phyloP scores from a whole-genome alignment of 345 rosid species.

The Populus deltoides region DNA sequence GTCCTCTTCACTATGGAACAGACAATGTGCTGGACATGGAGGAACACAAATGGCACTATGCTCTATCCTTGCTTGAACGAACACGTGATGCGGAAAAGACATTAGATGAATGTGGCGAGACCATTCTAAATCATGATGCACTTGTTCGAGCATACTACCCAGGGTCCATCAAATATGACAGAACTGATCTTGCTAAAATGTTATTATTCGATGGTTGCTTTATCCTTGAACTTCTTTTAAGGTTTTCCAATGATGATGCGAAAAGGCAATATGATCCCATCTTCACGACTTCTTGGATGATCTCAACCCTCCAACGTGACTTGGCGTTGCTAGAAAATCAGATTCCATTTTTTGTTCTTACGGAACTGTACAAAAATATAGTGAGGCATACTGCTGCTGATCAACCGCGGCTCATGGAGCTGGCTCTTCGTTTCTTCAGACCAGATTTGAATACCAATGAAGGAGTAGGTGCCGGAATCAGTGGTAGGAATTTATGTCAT shows the following conservation, averaged over 20 bases:
- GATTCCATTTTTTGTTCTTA: conserved; percentile 22
- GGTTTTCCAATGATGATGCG: conserved; percentile 11
- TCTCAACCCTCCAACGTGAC: conserved; percentile 16
- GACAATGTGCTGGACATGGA: not conserved
- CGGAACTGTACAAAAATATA: conserved; percentile 8
- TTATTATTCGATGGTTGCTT: conserved; percentile 14
- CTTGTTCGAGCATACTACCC: not conserved
- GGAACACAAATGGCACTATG: not conserved
- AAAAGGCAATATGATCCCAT: conserved; percentile 21
- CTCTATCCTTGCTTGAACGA: conserved; percentile 5
- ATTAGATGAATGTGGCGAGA: not conserved
- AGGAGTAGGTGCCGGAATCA: not conserved
- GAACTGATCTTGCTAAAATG: not conserved
- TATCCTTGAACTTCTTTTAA: conserved; percentile 21
- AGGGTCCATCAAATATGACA: fast-evolving
- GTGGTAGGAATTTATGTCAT: not conserved
- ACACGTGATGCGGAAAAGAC: not conserved
- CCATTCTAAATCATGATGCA: not conserved
- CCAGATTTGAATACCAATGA: not conserved
- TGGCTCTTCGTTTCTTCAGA: conserved; percentile 9
- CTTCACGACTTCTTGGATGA: conserved; percentile 32
- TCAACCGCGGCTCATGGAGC: not conserved
- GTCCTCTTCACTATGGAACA: not conserved
- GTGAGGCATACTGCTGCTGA: not conserved
- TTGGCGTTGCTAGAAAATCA: conserved; percentile 28